Base-by-base conservation (phyloP, 805 yeast genomes). In the Spathaspora hagerdaliae region DNA sequence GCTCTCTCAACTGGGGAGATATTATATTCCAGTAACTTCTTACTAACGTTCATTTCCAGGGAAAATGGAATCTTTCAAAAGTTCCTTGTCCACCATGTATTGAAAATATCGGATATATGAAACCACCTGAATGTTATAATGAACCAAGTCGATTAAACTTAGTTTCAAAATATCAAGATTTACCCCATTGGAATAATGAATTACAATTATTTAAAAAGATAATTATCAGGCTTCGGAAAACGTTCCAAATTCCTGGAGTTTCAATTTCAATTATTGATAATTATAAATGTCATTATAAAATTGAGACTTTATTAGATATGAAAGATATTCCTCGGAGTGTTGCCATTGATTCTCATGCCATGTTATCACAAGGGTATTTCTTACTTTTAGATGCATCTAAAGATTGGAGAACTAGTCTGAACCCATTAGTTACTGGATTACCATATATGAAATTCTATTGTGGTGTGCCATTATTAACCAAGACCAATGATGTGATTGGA, bases 311-410 rank as follows among this genome's bases (percentile, higher is more conserved):
- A 6, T 63, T 82, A 32, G 74, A 73, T 5, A 62, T 75, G 45
- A 67, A 61, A n/a, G 78, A 72, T 46, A 72, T 81, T 41, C 81
- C 81, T 10, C 67, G 88, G 43, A 63, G 60, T 15, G 64, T 81
- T 2, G 81, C 89, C 7, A 61, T 86, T 39, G 94, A 86, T 58
- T 81, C 81, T 7, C 92, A 86, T 63, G 71, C 89, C 0, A 71
- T 86, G 1, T 62, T 86, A 32, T 82, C 90, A 0, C 60, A 68
- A 6, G 81, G 72, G 2, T 71, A 74, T 49, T 77, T 86, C 44
- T 65, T 80, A 3, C 52, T 86, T 7, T 57, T 72, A 5, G 87
- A 85, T 58, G 82, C 90, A 2, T 60, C 79, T 5, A 64, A 65
- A 32, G 95, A 86, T 57, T 86, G 95, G 94, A 69, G 95, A 58